A percentile compares a stretch with the other conserved stretches of the same genome.
Conservation (phyloP, 345 rosid genomes). For the Jatropha curcas region DNA sequence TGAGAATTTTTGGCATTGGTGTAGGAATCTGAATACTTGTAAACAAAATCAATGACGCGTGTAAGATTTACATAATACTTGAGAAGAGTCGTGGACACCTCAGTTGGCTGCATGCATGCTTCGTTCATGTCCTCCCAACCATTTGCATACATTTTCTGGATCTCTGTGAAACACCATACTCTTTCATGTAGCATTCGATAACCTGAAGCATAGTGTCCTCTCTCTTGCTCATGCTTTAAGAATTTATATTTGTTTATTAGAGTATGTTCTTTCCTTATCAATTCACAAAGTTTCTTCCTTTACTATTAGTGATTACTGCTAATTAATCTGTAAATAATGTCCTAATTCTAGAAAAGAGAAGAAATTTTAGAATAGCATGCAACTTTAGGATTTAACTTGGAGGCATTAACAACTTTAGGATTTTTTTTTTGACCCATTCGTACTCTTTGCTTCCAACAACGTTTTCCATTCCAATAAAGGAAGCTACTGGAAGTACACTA, state of each 20-base stretch:
- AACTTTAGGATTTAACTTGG: neutral
- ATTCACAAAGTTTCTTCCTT: no score
- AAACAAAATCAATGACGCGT: neutral
- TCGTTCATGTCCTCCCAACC: slow-evolving; percentile 9
- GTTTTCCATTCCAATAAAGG: neutral
- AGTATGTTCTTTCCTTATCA: no score
- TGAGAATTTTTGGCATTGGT: neutral
- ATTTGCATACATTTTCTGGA: neutral
- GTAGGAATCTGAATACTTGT: neutral
- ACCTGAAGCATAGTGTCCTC: neutral
- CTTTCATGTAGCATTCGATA: neutral
- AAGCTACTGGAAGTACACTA: neutral
- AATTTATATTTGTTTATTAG: no score
- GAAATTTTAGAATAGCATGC: no score
- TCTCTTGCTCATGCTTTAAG: neutral
- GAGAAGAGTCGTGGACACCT: neutral
- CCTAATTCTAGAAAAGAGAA: no score
- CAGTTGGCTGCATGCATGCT: slow-evolving; percentile 12
- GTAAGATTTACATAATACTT: neutral
- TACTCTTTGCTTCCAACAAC: neutral
- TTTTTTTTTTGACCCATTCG: neutral
- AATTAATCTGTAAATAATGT: no score
- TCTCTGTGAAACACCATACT: neutral
- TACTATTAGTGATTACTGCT: no score
- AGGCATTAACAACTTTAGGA: neutral